These are phyloP conservation scores for Neonectria hederae DNA, from an alignment of 2,329 filamentous ascomycete species.

Conservation along the genomic window DNA sequence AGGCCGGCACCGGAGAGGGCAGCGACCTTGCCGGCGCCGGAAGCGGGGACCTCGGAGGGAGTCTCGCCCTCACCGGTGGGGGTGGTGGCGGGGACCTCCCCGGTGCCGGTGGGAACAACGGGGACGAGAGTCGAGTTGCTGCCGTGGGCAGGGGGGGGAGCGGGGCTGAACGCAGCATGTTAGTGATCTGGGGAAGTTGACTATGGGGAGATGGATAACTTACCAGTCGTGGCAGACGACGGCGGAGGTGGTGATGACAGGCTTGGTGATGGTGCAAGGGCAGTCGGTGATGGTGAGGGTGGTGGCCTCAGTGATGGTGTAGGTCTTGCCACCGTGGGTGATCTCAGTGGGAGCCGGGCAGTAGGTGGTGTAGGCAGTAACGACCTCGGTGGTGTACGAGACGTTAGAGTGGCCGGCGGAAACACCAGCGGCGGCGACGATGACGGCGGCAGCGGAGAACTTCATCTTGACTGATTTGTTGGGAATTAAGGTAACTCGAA, in stretches of 20 bases:
- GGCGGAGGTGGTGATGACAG: slow-evolving; percentile 61
- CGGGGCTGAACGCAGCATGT: slow-evolving; percentile 31
- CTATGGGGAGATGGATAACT: slow-evolving; percentile 27
- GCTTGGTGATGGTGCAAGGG: slow-evolving; percentile 74
- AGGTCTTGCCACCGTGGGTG: slow-evolving; percentile 71
- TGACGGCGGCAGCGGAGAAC: slow-evolving; percentile 64
- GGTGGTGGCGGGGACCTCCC: slow-evolving; percentile 39
- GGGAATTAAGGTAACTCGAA: slow-evolving; percentile 52
- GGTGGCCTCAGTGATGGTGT: slow-evolving; percentile 74
- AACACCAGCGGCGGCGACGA: slow-evolving; percentile 62
- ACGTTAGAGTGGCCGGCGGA: slow-evolving; percentile 53
- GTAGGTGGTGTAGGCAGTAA: slow-evolving; percentile 75
- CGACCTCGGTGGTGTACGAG: slow-evolving; percentile 71
- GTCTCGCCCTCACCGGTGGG: slow-evolving; percentile 39
- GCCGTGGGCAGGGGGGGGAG: slow-evolving; percentile 42
- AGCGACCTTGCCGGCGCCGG: slow-evolving; percentile 65
- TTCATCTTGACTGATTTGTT: slow-evolving; percentile 70
- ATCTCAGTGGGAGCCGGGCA: slow-evolving; percentile 74
- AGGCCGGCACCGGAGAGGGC: slow-evolving; percentile 67
- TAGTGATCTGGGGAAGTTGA: slow-evolving; percentile 28
- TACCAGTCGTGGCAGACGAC: slow-evolving; percentile 66
- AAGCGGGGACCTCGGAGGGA: slow-evolving; percentile 56
- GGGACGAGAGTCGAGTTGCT: slow-evolving; percentile 48
- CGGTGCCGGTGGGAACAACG: slow-evolving; percentile 33
- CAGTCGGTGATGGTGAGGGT: slow-evolving; percentile 77